Evolutionary conservation across 2,329 filamentous ascomycete genomes (phyloP), one percentile per base, ranked within the genome.

Genomic region (Fulvia fulva): DNA sequence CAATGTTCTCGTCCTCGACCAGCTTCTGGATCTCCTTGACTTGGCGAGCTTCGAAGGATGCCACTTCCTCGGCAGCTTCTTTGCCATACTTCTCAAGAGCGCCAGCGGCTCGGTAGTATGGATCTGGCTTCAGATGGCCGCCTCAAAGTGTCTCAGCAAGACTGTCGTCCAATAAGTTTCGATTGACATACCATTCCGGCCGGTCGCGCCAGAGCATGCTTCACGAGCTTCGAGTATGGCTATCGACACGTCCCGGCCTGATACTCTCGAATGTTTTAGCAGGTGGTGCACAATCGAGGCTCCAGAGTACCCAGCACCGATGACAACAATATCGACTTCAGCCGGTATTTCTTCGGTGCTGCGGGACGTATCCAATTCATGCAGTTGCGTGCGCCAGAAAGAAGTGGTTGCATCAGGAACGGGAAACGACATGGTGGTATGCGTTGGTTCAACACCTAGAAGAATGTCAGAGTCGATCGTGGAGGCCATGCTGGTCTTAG

Each of bases 291-390:
- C 62, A 49, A 65, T 61, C 11, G 63, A 58, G 25, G 67, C 63
- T 37, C 68, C 68, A 44, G 63, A 56, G 47, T 65, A 60, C 22
- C 68, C 68, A 23, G 66, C 61, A n/a, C 68, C 68, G 51, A 70
- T 63, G 16, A 70, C 63, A 19, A 64, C 63, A 44, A 70, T 60
- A 26, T 69, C 66, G 32, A 58, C 63, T 55, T 63, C 57, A 41
- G 46, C 9, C 19, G 68, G 68, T 21, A 91, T 75, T 6, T 82
- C 74, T 1, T 76, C 67, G 0, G 88, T 90, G 0, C 85, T 86
- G 22, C 83, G 81, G 68, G 90, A 84, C n/a, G 85, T 69, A 57
- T 79, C 76, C 1, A 81, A 66, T 1, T 64, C 57, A 60, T 77
- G 71, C 6, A 72, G 73, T 23, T 75, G 61, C 3, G 69, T 70